Evolutionary conservation across 2,329 filamentous ascomycete genomes (phyloP), one percentile per base, ranked within the genome.

Genomic region (Aspergillus uvarum): DNA sequence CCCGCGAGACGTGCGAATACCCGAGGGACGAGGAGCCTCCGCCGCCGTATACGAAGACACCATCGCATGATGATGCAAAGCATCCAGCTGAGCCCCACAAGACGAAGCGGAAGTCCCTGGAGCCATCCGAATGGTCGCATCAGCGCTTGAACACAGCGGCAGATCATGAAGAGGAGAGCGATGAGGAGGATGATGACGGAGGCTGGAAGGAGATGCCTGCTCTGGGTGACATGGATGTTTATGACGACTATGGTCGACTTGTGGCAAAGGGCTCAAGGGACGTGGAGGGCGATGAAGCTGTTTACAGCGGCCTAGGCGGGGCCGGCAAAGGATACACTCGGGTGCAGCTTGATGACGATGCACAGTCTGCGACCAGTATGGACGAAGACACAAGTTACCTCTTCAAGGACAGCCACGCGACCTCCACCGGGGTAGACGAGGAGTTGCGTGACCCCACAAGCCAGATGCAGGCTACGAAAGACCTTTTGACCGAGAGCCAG

Each of bases 331-430:
- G 95, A 4, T 99, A 99, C 74, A 99, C 95, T 0, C 85, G 92
- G 52, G 92, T 99, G n/a, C 86, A 96, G 63, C 84, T 96, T 68
- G 95, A 99, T 68, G 95, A 99, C 65, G 95, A 99, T 76, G 93
- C 89, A 14, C 87, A 96, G 73, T 97, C 93, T 29, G 90, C 90
- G 52, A 99, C 92, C 3, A 98, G 94, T 78, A 87, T 99, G 87
- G 95, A 99, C 72, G 95, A 99, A 59, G 94, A 98, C 70, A 99
- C 95, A 0, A 88, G 92, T 58, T 99, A 99, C 74, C 83, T 99
- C 3, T 99, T 99, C 81, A 94, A 91, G 66, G 88, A 92, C 61
- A 77, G 82, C 14, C 82, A 82, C 56, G 83, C 80, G 49, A 89
- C 85, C 83, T 88, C 87, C 2, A 83, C 84, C 10, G 80, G 85